Evolutionary conservation across 345 rosid genomes (phyloP), one percentile per base, ranked within the genome.

Genomic region (Camelina neglecta): DNA sequence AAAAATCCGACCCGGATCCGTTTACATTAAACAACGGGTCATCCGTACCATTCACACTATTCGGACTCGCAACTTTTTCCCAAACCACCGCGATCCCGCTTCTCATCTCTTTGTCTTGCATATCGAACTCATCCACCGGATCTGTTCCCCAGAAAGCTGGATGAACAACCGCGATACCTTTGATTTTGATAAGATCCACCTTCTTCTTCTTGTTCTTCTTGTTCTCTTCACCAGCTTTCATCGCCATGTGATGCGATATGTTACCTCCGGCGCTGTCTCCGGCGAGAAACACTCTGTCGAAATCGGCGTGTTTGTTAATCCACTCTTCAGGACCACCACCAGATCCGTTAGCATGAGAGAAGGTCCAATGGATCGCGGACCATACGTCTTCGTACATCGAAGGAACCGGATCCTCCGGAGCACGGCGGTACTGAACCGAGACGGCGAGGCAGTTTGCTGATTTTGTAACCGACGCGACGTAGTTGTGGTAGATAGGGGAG

Each of bases 21-120:
- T 65, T 56, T 11, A 89, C 92, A 60, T 90, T 86, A n/a, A 90
- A 29, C 71, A 79, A 72, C 41, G 88, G 97, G 35, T 92, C 93
- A 42, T 83, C 83, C 8, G 49, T 45, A 1, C 80, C 80, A 0
- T 76, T 23, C 0, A 69, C 44, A 48, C 79, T 81, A 8, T 80
- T 81, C 8, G 86, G 88, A 48, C 67, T 82, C 3, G 80, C 78
- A 0, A 84, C 78, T n/a, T 85, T 76, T 11, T 84, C 82, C 91
- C 95, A 89, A 31, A 85, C 10, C 3, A 72, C 31, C 0, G 76
- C 92, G 24, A 76, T 11, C 6, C 24, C 2, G 0, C 65, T 81
- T 78, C 80, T 84, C 60, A 2, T 49, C 0, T 57, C 83, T 2
- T 73, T 82, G 13, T 85, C 67, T 15, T 61, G 31, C 2, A 67